These are phyloP conservation scores for Rhytidiadelphus loreus DNA, from an alignment of 225 moss, liverwort and hornwort genomes.

Conservation along the genomic window DNA sequence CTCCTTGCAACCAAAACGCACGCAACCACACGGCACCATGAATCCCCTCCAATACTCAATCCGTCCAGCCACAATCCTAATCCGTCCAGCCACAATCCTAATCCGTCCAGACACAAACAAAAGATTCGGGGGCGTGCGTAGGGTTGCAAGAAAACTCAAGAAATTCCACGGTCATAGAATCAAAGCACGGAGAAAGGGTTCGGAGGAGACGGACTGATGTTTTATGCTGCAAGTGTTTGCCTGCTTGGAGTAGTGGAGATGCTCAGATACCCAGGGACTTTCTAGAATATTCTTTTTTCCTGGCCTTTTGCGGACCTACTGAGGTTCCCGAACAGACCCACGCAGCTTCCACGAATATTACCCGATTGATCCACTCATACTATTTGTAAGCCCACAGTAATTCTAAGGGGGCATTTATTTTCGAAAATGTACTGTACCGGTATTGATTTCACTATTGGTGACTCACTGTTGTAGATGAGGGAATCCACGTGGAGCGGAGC, in stretches of 20 bases:
- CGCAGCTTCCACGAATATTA: not conserved
- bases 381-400: not conserved
- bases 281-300: not conserved
- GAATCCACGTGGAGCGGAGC: not conserved
- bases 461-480: too few species aligned
- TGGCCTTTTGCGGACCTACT: not conserved
- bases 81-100: too few species aligned
- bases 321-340: not conserved
- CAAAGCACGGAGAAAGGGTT: not conserved
- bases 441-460: not conserved
- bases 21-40: not conserved
- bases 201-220: not conserved
- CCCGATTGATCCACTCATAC: fast-evolving
- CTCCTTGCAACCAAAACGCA: not conserved
- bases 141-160: not conserved
- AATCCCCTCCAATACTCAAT: not conserved
- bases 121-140: not conserved
- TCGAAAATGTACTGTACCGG: not conserved
- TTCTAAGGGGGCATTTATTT: not conserved
- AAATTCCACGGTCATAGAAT: not conserved
- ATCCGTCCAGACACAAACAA: not conserved
- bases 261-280: not conserved
- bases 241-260: not conserved
- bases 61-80: not conserved
- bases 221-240: not conserved